phyloP scores from a whole-genome alignment of 2,329 filamentous ascomycete genomes.

The Phoma sp. region DNA sequence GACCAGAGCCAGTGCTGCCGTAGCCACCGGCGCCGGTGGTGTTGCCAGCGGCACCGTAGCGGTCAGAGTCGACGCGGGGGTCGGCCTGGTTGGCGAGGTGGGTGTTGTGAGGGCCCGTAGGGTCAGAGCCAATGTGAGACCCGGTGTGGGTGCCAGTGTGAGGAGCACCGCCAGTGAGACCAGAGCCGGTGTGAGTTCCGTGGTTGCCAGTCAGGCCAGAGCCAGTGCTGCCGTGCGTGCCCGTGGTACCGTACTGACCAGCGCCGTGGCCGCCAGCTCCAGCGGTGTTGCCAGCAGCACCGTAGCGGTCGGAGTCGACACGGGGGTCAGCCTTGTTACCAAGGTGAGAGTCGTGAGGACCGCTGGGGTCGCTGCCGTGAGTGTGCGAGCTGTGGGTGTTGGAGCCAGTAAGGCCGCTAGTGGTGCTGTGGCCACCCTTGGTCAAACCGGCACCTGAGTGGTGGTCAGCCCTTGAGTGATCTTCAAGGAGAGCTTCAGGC shows the following conservation, averaged over 20 bases:
- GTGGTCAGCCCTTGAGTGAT: slow-evolving; percentile 14
- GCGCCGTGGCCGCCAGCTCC: slow-evolving; percentile 17
- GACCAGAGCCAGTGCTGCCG: slow-evolving; percentile 12
- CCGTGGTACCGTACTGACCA: slow-evolving; percentile 19
- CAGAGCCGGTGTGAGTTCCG: slow-evolving; percentile 12
- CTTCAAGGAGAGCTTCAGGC: slow-evolving; percentile 17
- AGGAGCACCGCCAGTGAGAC: slow-evolving; percentile 1
- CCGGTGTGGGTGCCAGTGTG: slow-evolving; percentile 16
- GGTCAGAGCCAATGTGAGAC: slow-evolving; percentile 17
- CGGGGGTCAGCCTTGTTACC: slow-evolving; percentile 30
- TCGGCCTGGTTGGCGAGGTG: slow-evolving; percentile 26
- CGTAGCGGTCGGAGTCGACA: slow-evolving; percentile 38
- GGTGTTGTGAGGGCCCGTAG: slow-evolving; percentile 27
- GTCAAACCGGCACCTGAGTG: slow-evolving; percentile 19
- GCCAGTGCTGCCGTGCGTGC: slow-evolving; percentile 13
- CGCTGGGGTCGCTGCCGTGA: slow-evolving; percentile 26
- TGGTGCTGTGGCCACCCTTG: slow-evolving; percentile 20
- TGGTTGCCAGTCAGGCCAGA: slow-evolving; percentile 13
- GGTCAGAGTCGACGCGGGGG: slow-evolving; percentile 36
- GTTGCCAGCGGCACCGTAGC: slow-evolving; percentile 22
- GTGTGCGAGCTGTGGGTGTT: slow-evolving; percentile 1
- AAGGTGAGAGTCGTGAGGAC: slow-evolving; percentile 21
- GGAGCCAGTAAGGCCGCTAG: slow-evolving; percentile 17
- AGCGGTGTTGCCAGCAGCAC: slow-evolving; percentile 31
- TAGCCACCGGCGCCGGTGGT: slow-evolving; percentile 20